A percentile compares a stretch with the other conserved stretches of the same genome.
phyloP scores from a whole-genome alignment of 129 eudicot genomes.

The Ambrosia trifida region DNA sequence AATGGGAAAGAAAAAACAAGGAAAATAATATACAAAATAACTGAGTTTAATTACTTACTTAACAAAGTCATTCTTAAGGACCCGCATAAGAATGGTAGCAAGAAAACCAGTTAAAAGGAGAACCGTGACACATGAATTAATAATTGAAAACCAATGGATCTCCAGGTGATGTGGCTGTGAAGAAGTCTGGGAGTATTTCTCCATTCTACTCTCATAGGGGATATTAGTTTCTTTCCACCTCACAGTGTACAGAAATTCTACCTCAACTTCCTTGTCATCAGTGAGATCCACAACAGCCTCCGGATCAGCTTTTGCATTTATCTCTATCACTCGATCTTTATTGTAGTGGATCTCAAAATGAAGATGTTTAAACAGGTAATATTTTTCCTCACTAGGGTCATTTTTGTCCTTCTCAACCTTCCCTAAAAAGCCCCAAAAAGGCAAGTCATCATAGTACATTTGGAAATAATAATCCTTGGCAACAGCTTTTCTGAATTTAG shows the following conservation, averaged over 20 bases:
- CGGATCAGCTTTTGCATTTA: slow-evolving; percentile 79
- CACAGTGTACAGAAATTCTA: slow-evolving; percentile 65
- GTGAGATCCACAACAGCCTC: slow-evolving; percentile 70
- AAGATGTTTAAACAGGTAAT: slow-evolving; percentile 71
- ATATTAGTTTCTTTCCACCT: slow-evolving; percentile 62
- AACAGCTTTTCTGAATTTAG: slow-evolving; percentile 63
- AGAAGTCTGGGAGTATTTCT: slow-evolving; percentile 67
- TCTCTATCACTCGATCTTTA: slow-evolving; percentile 77
- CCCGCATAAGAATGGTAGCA: slow-evolving; percentile 81
- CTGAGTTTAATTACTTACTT: slow-evolving; percentile 45
- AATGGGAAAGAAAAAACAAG: background rate
- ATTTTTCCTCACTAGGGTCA: slow-evolving; percentile 66
- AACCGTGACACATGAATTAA: slow-evolving; percentile 80
- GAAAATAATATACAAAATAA: slow-evolving; percentile 4
- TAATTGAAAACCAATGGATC: slow-evolving; percentile 83
- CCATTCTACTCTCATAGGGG: slow-evolving; percentile 68
- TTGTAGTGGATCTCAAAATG: slow-evolving; percentile 73
- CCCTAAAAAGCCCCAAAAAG: slow-evolving; percentile 85
- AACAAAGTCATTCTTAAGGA: slow-evolving; percentile 73
- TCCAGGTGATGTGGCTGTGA: slow-evolving; percentile 75
- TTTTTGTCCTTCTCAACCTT: slow-evolving; percentile 70
- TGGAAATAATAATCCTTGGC: slow-evolving; percentile 80
- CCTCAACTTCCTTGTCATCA: slow-evolving; percentile 71
- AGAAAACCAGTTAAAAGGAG: slow-evolving; percentile 75
- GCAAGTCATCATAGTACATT: slow-evolving; percentile 86